phyloP scores from a whole-genome alignment of 176 grass and related monocot species.

The Poa pratensis region DNA sequence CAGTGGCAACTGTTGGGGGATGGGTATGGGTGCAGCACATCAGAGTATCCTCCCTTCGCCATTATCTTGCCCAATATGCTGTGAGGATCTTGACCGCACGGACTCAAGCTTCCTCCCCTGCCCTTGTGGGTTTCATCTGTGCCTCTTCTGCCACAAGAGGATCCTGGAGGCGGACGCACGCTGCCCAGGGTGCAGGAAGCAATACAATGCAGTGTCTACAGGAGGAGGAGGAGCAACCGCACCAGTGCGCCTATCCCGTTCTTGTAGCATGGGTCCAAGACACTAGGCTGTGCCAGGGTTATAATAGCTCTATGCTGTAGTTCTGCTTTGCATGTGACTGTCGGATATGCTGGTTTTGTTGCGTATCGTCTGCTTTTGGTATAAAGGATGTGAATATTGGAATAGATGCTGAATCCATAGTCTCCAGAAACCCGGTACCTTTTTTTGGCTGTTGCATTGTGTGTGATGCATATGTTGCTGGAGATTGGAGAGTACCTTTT shows the following conservation, averaged over 20 bases:
- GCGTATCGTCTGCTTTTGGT: slow-evolving; percentile 42
- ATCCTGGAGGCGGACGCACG: slow-evolving; percentile 84
- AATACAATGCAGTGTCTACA: slow-evolving; percentile 57
- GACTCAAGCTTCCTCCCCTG: slow-evolving; percentile 94
- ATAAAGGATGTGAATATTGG: slow-evolving; percentile 82
- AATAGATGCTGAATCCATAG: slow-evolving; percentile 56
- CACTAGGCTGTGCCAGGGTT: slow-evolving; percentile 54
- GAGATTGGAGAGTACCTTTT: slow-evolving; percentile 49
- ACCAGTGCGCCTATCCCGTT: slow-evolving; percentile 57
- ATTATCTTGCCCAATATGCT: slow-evolving; percentile 88
- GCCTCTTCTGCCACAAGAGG: slow-evolving; percentile 96
- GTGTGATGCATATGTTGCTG: slow-evolving; percentile 65
- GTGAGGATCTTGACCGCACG: slow-evolving; percentile 77
- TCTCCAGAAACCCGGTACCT: slow-evolving; percentile 43
- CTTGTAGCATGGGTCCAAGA: slow-evolving; percentile 86
- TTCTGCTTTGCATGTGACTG: slow-evolving; percentile 42
- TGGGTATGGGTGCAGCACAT: slow-evolving; percentile 39
- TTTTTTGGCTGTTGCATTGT: slow-evolving; percentile 38
- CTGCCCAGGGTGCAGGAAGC: slow-evolving; percentile 95
- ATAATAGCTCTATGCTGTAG: slow-evolving; percentile 45
- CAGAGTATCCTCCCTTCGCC: slow-evolving; percentile 57
- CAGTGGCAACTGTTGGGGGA: slow-evolving; percentile 49
- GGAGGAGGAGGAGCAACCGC: slow-evolving; percentile 30
- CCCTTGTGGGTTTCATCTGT: slow-evolving; percentile 83
- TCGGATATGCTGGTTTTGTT: slow-evolving; percentile 47